These are phyloP conservation scores for Nepenthes alata DNA, from an alignment of 179 eudicot species.

Conservation along the genomic window DNA sequence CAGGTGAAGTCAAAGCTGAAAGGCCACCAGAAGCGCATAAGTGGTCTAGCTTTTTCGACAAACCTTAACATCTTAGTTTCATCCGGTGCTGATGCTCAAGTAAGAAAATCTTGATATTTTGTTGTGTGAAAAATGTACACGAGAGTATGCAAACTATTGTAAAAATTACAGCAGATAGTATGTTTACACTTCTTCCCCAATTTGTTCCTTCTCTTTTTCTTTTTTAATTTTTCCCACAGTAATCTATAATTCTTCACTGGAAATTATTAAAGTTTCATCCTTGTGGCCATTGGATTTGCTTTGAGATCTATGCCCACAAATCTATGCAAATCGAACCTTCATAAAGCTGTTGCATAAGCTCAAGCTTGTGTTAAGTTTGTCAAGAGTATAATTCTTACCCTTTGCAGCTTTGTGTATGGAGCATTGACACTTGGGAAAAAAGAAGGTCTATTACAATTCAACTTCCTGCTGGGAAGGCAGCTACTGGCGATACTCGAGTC, in stretches of 20 bases:
- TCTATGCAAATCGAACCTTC: too few species aligned
- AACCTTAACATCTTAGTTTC: conserved; percentile 66
- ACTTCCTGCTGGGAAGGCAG: conserved; percentile 74
- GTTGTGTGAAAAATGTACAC: neutral
- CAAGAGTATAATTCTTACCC: too few species aligned
- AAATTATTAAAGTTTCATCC: too few species aligned
- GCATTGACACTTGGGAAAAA: conserved; percentile 86
- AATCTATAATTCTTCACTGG: too few species aligned
- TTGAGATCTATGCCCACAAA: too few species aligned
- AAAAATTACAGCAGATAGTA: neutral
- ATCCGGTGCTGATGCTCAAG: conserved; percentile 96
- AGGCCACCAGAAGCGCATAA: conserved; percentile 76
- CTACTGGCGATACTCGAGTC: conserved; percentile 69
- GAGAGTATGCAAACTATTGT: neutral
- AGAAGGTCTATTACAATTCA: conserved; percentile 51
- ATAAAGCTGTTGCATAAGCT: too few species aligned
- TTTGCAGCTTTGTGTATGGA: conserved; percentile 74
- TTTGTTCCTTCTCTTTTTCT: neutral
- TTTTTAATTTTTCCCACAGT: too few species aligned
- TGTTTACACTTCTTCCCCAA: neutral
- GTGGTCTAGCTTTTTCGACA: conserved; percentile 83
- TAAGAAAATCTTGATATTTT: conserved; percentile 16
- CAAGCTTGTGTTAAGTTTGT: too few species aligned
- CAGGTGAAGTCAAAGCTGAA: conserved; percentile 71
- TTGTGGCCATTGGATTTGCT: too few species aligned